Evolutionary conservation across 1,284 basidiomycete genomes (phyloP).

Genomic region (Exsudoporus floridanus): DNA sequence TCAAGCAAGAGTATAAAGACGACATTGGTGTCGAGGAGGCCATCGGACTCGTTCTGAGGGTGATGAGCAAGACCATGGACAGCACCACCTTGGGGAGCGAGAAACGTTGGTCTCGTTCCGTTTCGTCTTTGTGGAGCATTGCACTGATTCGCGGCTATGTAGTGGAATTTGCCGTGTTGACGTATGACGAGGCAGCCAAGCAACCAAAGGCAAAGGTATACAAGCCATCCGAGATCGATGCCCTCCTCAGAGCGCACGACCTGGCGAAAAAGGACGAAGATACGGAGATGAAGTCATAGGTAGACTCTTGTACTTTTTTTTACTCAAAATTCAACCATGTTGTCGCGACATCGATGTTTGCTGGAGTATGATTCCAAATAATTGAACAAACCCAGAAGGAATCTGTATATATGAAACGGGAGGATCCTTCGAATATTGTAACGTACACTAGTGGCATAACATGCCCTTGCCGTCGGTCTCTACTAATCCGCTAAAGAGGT

Average conservation of each 20-base stretch:
- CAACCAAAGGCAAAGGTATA: constrained; percentile 92
- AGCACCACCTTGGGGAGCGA: constrained; percentile 94
- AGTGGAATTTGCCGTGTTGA: constrained; percentile 97
- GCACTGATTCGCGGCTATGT: background rate
- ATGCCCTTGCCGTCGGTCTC: constrained; percentile 65
- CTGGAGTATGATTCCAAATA: background rate
- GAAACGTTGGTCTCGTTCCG: constrained; percentile 64
- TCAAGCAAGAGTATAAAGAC: constrained; percentile 99
- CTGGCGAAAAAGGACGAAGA: constrained; percentile 86
- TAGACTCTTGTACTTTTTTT: constrained; percentile 6
- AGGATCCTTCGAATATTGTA: background rate
- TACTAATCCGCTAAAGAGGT: constrained; percentile 60
- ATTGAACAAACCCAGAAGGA: background rate
- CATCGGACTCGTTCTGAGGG: constrained; percentile 87
- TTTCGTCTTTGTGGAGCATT: constrained; percentile 1
- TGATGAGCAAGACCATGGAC: constrained; percentile 99
- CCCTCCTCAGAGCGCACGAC: constrained; percentile 78
- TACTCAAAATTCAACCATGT: constrained; percentile 2
- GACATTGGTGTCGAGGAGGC: constrained; percentile 89
- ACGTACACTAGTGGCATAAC: constrained; percentile 46
- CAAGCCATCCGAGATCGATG: constrained; percentile 88
- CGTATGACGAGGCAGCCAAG: constrained; percentile 75
- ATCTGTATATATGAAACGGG: background rate
- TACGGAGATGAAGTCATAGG: constrained; percentile 59
- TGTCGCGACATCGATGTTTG: background rate